Conservation (phyloP, 257 asterid genomes). For the Rubia yunnanensis region DNA sequence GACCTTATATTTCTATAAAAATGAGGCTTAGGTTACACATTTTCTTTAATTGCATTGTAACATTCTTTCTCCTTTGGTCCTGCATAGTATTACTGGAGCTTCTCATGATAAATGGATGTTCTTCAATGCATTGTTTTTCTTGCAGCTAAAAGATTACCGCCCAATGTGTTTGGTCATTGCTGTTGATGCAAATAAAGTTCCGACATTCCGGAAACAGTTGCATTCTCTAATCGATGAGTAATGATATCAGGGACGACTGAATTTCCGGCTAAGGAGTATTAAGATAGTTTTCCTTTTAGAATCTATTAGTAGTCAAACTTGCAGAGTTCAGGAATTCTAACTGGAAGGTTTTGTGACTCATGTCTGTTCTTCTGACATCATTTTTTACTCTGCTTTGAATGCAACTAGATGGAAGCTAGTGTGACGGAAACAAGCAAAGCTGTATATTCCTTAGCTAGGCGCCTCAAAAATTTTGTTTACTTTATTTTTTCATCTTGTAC, state of each 20-base stretch:
- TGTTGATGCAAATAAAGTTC: too few relatives aligned
- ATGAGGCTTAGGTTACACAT: too few relatives aligned
- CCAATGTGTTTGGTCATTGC: constrained; percentile 74
- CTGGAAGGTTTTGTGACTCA: neutral
- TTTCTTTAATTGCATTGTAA: too few relatives aligned
- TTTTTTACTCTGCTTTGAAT: neutral
- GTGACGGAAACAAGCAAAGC: neutral
- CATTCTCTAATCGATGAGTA: constrained; percentile 45
- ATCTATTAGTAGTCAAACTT: neutral
- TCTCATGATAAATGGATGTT: constrained; percentile 3
- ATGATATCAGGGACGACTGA: constrained; percentile 13
- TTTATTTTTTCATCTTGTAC: too few relatives aligned
- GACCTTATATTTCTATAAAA: too few relatives aligned
- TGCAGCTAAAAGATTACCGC: constrained; percentile 70
- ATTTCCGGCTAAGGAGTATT: neutral
- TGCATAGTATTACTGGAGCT: neutral
- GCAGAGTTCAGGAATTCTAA: neutral
- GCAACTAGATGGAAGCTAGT: neutral
- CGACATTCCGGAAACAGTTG: constrained; percentile 60
- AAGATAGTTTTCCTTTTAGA: neutral
- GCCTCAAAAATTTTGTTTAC: neutral
- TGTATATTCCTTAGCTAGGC: neutral
- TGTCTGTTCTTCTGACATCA: neutral
- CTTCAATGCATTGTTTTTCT: neutral
- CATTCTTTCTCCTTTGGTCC: neutral